These are phyloP conservation scores for Lodderomyces pseudojiufengensis DNA, from an alignment of 1,139 yeast genomes.

Conservation along the genomic window DNA sequence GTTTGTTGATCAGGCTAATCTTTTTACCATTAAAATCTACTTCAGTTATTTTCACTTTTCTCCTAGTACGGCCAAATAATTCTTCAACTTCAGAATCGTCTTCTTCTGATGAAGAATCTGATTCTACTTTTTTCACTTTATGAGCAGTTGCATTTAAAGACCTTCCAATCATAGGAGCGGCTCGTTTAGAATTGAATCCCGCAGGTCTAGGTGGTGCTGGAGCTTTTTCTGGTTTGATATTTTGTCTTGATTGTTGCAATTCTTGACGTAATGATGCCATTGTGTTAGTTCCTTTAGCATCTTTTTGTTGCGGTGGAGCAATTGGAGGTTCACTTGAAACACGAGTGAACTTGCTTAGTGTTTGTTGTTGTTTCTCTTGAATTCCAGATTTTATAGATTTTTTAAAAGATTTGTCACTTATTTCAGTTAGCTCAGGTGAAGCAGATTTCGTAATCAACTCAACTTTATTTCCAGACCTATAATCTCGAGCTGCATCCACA, in stretches of 20 bases:
- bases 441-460: conserved; percentile 4
- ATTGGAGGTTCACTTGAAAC: conserved; percentile 34
- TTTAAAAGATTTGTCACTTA: conserved; percentile 1
- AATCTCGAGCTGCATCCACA: conserved; percentile 43
- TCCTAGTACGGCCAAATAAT: conserved; percentile 35
- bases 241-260: conserved; percentile 24
- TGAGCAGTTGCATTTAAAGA: conserved; percentile 26
- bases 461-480: conserved; percentile 8
- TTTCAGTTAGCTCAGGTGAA: conserved; percentile 6
- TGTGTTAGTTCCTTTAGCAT: conserved; percentile 28
- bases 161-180: conserved; percentile 23
- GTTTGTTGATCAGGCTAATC: conserved; percentile 14
- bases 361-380: conserved; percentile 34
- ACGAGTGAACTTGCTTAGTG: conserved; percentile 49
- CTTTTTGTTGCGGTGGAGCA: conserved; percentile 35
- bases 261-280: conserved; percentile 42
- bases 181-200: conserved; percentile 60
- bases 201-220: conserved; percentile 78
- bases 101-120: conserved; percentile 36
- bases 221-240: conserved; percentile 7
- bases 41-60: conserved; percentile 35
- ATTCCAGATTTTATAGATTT: conserved; percentile 7
- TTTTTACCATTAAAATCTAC: conserved; percentile 39
- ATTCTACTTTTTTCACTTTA: conserved; percentile 23
- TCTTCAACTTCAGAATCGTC: conserved; percentile 40